Conservation (phyloP, 257 asterid species). For the Solanum ahanhuiri region DNA sequence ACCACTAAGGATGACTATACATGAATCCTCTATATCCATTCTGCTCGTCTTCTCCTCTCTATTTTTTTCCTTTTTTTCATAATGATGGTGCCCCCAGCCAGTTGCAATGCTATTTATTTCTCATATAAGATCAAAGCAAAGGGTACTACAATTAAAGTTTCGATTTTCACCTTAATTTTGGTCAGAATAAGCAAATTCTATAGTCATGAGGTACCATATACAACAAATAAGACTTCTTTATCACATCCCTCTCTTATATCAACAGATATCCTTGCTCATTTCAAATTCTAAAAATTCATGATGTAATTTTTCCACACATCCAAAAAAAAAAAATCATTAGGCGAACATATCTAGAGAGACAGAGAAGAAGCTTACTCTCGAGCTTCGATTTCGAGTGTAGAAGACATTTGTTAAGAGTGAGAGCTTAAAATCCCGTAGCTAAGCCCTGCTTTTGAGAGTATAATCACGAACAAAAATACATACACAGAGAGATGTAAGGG, state of each 20-base stretch:
- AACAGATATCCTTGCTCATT: not conserved
- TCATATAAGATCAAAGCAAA: not conserved
- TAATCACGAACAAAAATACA: not conserved
- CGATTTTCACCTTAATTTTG: not conserved
- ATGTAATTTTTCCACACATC: not conserved
- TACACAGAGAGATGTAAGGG: not conserved
- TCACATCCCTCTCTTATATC: not conserved
- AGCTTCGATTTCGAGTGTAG: constrained; percentile 95
- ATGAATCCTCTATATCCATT: not conserved
- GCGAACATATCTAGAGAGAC: not conserved
- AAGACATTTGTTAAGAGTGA: constrained; percentile 54
- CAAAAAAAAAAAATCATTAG: not conserved
- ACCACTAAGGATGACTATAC: not conserved
- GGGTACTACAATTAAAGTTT: not conserved
- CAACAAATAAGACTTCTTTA: not conserved
- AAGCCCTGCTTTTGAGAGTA: not conserved
- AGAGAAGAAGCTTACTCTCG: constrained; percentile 53
- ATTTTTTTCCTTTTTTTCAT: not conserved
- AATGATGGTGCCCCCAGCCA: not conserved
- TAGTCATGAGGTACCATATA: not conserved
- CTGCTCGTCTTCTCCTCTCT: not conserved
- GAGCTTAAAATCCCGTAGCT: not conserved
- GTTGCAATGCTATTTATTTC: not conserved
- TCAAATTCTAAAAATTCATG: not conserved
- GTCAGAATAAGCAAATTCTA: not conserved